Percentiles rank a stretch among this genome's conserved stretches.
phyloP scores from a whole-genome alignment of 345 rosid genomes.

The Populus nigra region DNA sequence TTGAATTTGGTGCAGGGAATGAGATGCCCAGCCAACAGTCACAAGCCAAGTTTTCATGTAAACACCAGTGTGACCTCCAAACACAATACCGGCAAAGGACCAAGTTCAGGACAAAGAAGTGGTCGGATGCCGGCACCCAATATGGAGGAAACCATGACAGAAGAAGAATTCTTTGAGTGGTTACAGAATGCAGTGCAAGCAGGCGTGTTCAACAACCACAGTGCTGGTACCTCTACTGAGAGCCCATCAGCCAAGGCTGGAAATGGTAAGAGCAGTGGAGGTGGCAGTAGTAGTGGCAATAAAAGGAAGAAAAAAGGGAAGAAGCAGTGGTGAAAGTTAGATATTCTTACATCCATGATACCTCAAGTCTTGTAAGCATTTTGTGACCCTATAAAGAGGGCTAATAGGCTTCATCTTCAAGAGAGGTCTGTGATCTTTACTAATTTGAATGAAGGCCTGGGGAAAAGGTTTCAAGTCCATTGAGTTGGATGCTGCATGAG shows the following conservation, averaged over 20 bases:
- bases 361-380: slow-evolving; percentile 14
- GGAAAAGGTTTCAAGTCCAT: neutral
- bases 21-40: slow-evolving; percentile 88
- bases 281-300: slow-evolving; percentile 31
- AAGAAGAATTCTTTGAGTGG: slow-evolving; percentile 85
- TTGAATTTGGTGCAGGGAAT: slow-evolving; percentile 65
- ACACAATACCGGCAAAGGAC: slow-evolving; percentile 48
- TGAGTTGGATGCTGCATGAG: slow-evolving; percentile 10
- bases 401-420: neutral
- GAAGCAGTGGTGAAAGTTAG: slow-evolving; percentile 60
- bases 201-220: slow-evolving; percentile 62
- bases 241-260: slow-evolving; percentile 45
- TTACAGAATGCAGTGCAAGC: slow-evolving; percentile 81
- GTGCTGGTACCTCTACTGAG: slow-evolving; percentile 29
- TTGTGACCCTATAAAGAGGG: slow-evolving; percentile 6
- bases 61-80: slow-evolving; percentile 66
- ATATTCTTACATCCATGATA: neutral
- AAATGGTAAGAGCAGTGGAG: slow-evolving; percentile 34
- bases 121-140: slow-evolving; percentile 52
- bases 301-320: slow-evolving; percentile 80
- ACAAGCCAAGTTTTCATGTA: slow-evolving; percentile 97
- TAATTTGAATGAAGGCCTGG: neutral
- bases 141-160: slow-evolving; percentile 81
- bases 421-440: slow-evolving; percentile 6
- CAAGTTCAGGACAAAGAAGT: slow-evolving; percentile 60